These are phyloP conservation scores for Globisporangium echinulatum DNA, from an alignment of 352 stramenopile species.

Conservation along the genomic window DNA sequence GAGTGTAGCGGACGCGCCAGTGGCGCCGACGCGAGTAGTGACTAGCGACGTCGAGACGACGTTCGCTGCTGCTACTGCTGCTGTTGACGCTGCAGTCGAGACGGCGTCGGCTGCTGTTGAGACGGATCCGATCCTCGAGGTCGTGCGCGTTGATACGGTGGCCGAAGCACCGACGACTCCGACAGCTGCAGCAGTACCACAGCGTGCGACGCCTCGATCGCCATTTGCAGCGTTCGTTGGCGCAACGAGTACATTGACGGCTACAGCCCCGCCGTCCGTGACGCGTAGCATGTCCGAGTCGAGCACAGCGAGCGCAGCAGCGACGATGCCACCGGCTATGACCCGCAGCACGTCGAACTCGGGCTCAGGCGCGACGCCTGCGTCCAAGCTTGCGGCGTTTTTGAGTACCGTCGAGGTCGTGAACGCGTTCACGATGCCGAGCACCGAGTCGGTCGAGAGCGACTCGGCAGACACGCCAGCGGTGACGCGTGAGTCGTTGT, in stretches of 20 bases:
- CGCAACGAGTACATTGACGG: neutral
- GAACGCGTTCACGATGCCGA: conserved; percentile 6
- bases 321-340: neutral
- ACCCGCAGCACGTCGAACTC: conserved; percentile 9
- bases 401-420: conserved; percentile 47
- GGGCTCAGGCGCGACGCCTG: neutral
- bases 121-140: neutral
- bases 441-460: conserved; percentile 11
- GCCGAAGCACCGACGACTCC: neutral
- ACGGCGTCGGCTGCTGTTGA: neutral
- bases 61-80: neutral
- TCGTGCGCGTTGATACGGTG: neutral
- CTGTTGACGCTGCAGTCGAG: neutral
- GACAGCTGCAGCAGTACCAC: neutral
- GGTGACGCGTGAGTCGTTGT: neutral
- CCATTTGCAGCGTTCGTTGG: conserved; percentile 1
- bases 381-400: conserved; percentile 58
- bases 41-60: neutral
- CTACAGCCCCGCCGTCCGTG: neutral
- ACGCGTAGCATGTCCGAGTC: neutral
- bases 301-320: neutral
- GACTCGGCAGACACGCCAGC: conserved; percentile 1
- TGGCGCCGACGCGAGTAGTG: neutral
- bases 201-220: neutral
- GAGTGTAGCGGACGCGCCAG: neutral